phyloP scores from a whole-genome alignment of 176 grass and related monocot genomes.

The Eleusine coracana region DNA sequence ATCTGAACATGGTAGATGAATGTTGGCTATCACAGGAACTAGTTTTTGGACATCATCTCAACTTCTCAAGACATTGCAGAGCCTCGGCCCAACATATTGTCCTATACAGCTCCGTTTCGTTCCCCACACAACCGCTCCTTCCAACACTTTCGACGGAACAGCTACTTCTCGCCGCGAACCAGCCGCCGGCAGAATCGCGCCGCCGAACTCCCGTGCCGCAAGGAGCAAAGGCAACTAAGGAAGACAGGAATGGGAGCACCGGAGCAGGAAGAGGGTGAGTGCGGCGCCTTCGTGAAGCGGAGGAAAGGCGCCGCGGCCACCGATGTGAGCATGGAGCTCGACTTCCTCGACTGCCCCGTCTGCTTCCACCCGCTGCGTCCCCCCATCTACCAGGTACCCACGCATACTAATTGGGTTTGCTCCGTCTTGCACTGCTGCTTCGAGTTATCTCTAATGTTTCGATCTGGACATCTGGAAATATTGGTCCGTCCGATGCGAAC shows the following conservation, averaged over 20 bases:
- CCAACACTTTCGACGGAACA: neutral
- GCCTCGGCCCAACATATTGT: too few relatives aligned
- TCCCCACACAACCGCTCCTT: neutral
- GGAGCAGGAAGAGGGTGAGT: constrained; percentile 6
- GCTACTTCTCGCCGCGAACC: neutral
- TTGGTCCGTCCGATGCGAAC: neutral
- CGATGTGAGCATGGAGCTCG: constrained; percentile 41
- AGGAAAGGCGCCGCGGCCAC: constrained; percentile 18
- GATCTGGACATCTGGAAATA: neutral
- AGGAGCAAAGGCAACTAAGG: neutral
- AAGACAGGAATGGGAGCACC: neutral
- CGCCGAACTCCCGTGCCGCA: neutral
- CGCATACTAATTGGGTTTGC: neutral
- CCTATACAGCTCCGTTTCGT: neutral
- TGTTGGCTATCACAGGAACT: too few relatives aligned
- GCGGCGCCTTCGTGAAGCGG: neutral
- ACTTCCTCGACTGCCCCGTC: constrained; percentile 52
- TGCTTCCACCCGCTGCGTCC: constrained; percentile 41
- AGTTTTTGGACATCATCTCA: too few relatives aligned
- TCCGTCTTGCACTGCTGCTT: neutral
- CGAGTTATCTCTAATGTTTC: neutral
- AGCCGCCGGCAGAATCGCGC: neutral
- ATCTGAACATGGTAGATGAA: too few relatives aligned
- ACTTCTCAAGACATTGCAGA: too few relatives aligned
- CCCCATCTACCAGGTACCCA: neutral